Base-by-base conservation (phyloP, 371 early-diverging fungal genomes). In the Mucor circinelloides region DNA sequence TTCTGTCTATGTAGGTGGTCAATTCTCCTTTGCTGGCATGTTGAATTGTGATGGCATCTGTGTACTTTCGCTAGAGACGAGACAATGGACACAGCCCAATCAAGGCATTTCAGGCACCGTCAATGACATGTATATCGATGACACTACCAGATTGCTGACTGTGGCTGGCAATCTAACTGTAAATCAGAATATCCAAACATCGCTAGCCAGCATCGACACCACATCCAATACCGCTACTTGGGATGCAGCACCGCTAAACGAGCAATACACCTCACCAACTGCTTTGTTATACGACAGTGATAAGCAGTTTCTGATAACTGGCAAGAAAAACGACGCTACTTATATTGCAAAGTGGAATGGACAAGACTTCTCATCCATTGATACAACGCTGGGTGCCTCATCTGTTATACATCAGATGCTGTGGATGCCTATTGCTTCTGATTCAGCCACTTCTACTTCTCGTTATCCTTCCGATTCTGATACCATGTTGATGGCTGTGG, bases 1-100 rank as follows among this genome's bases (percentile, higher is more conserved):
- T 67, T 75, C 77, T 0, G 46, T 87, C 44, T 82, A 75, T 63
- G 80, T 87, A 23, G 89, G 83, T 30, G 89, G 89, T 0, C 42
- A 74, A 30, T 89, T 89, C 60, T 71, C 84, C 32, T 77, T 54
- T 32, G 82, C 76, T 8, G 82, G 82, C 0, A 68, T 76, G 0
- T 32, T 82, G 19, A 61, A 61, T 13, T 82, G 82, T 57, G 62
- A 75, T 15, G 58, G 70, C 2, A 64, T 89, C 3, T 89, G 89
- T 65, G 23, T 56, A 6, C 55, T 80, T 31, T 70, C 77, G 32
- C 67, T 70, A 0, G 54, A 60, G 15, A 66, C 63, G 2, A 58
- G 67, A 2, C 81, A 81, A 58, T 83, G 83, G 83, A 76, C 67
- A 21, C 68, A 71, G 32, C 67, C 78, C 6, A 67, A 60, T 2